Evolutionary conservation across 2,329 filamentous ascomycete species (phyloP), one percentile per base, ranked within the genome.

Genomic region (Remersonia thermophila): DNA sequence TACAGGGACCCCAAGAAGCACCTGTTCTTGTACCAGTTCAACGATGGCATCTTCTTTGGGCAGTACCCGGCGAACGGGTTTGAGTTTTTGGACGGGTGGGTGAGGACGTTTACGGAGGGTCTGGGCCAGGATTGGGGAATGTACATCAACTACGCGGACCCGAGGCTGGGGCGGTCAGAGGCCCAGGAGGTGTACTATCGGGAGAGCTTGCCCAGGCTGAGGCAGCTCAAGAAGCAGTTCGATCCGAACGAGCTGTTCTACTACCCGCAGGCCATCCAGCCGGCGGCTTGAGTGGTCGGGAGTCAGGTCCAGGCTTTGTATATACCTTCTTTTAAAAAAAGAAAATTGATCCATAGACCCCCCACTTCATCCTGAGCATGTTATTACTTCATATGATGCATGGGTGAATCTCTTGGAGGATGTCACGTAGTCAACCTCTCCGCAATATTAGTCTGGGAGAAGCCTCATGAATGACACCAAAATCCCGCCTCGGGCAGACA

Each of bases 111-210:
- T 34, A 53, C 47, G 3, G 40, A 46, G 7, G 47, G 48, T 20
- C 43, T 55, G 14, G 35, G 53, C 10, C 45, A 56, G 26, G 56
- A 53, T 1, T 67, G 65, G 51, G 65, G 63, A 13, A 64, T 63
- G 39, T 73, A 72, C 43, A 55, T 65, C 44, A 72, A 72, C 55
- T 73, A 72, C 35, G 61, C 67, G 3, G 69, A 73, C 46, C 60
- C 67, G 0, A 59, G 54, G 30, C 55, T 70, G 39, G 56, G 58
- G 47, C 55, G 60, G n/a, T 55, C 55, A 2, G 57, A 57, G n/a
- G 69, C 69, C 3, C 62, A 67, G 43, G 49, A 62, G 40, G 49
- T 66, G 43, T 71, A 72, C 51, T 72, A 65, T 43, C 56, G 64
- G 5, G 49, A 49, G 32, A 64, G 53, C 34, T 47, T 65, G 17